phyloP scores from a whole-genome alignment of 2,329 filamentous ascomycete genomes.

The Scytalidium sp. region DNA sequence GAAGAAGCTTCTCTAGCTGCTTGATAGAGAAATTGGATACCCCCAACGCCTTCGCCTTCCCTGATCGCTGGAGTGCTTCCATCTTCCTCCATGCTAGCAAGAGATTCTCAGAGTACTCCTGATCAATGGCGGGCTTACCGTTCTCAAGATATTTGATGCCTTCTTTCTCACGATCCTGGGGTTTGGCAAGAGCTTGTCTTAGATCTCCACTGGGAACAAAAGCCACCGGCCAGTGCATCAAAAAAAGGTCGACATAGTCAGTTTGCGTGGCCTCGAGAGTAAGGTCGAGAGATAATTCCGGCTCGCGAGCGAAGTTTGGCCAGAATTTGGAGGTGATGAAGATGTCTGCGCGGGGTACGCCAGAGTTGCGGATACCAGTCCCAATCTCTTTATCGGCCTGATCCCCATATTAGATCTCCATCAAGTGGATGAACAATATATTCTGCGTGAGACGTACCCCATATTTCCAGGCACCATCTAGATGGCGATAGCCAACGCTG shows the following conservation, averaged over 20 bases:
- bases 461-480: constrained; percentile 17
- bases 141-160: neutral
- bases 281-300: constrained; percentile 66
- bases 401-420: no score
- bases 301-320: constrained; percentile 29
- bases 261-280: constrained; percentile 69
- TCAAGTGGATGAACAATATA: no score
- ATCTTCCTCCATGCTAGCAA: constrained; percentile 57
- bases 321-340: constrained; percentile 55
- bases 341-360: constrained; percentile 35
- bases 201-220: constrained; percentile 71
- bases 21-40: constrained; percentile 56
- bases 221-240: constrained; percentile 78
- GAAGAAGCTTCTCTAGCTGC: constrained; percentile 37
- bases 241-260: constrained; percentile 71
- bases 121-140: constrained; percentile 9
- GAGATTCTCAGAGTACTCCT: constrained; percentile 46
- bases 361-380: constrained; percentile 32
- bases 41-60: constrained; percentile 55
- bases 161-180: neutral
- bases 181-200: constrained; percentile 8
- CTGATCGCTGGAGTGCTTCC: constrained; percentile 49
- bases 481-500: constrained; percentile 51
- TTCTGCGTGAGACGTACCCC: no score
- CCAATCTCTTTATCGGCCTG: constrained; percentile 27